Evolutionary conservation across 2,329 filamentous ascomycete genomes (phyloP).

Genomic region (Capronia coronata): DNA sequence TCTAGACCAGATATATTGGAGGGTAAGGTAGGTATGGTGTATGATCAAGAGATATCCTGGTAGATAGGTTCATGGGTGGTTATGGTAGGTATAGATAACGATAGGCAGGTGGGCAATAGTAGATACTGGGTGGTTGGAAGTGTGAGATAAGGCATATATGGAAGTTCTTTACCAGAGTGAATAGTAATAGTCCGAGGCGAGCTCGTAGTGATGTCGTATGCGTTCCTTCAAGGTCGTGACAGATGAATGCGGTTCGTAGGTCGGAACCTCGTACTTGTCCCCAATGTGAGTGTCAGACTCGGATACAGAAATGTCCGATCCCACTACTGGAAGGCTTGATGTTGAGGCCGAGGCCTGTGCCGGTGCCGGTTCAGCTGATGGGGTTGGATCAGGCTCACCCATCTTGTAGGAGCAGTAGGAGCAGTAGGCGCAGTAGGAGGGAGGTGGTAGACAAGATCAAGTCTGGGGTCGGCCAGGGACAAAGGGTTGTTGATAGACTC

Average conservation of each 20-base stretch:
- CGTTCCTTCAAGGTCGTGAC: constrained; percentile 47
- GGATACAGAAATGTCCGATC: neutral
- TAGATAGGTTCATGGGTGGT: no score
- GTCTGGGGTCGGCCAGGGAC: no score
- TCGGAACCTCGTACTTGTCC: constrained; percentile 25
- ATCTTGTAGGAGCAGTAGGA: neutral
- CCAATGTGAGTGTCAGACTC: constrained; percentile 9
- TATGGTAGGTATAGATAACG: no score
- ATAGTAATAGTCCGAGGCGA: constrained; percentile 57
- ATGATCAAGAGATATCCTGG: neutral
- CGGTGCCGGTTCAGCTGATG: neutral
- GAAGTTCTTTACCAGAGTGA: constrained; percentile 48
- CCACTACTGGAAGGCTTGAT: no score
- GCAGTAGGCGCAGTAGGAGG: neutral
- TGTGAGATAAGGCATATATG: neutral
- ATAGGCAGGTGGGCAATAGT: neutral
- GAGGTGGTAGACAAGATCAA: no score
- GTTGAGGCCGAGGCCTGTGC: no score
- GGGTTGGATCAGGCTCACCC: neutral
- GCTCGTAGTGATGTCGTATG: constrained; percentile 56
- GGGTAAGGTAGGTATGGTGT: neutral
- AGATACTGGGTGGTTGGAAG: neutral
- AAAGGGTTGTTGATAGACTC: no score
- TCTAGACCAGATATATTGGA: no score
- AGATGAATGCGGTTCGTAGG: constrained; percentile 21